Conservation (phyloP, 2,329 filamentous ascomycete genomes). For the Chaetomium sp. region DNA sequence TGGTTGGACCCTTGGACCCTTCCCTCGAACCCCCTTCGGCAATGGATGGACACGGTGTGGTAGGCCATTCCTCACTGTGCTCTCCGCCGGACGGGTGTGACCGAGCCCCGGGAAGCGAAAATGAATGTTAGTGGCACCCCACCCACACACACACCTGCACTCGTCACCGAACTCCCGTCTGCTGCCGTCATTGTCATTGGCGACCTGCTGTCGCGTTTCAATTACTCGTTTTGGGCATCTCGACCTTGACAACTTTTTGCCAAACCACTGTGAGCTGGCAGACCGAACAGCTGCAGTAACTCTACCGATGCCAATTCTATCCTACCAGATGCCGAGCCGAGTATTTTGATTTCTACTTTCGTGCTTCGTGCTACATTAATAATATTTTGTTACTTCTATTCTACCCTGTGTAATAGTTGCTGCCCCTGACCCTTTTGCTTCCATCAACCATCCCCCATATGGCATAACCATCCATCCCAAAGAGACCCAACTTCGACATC, state of each 20-base stretch:
- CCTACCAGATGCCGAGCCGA: background rate
- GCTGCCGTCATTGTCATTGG: constrained; percentile 23
- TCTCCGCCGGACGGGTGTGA: constrained; percentile 5
- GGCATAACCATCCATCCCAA: constrained; percentile 4
- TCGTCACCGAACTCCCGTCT: background rate
- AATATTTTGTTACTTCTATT: background rate
- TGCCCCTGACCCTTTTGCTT: constrained; percentile 3
- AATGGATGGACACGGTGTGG: constrained; percentile 7
- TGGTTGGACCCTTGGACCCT: background rate
- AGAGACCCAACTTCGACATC: background rate
- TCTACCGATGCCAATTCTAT: constrained; percentile 5
- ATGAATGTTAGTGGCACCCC: constrained; percentile 1
- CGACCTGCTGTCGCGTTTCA: background rate
- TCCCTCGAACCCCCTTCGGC: background rate
- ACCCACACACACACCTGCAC: background rate
- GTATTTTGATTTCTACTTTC: constrained; percentile 1
- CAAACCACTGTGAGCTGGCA: background rate
- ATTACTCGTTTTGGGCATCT: background rate
- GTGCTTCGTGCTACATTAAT: too few species aligned
- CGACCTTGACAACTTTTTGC: background rate
- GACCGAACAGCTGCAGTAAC: background rate
- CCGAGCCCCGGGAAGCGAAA: constrained; percentile 1
- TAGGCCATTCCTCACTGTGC: background rate
- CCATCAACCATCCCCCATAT: constrained; percentile 10
- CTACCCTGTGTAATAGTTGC: constrained; percentile 1